These are phyloP conservation scores for Funneliformis mosseae DNA, from an alignment of 192 early-diverging fungal genomes.

Conservation along the genomic window DNA sequence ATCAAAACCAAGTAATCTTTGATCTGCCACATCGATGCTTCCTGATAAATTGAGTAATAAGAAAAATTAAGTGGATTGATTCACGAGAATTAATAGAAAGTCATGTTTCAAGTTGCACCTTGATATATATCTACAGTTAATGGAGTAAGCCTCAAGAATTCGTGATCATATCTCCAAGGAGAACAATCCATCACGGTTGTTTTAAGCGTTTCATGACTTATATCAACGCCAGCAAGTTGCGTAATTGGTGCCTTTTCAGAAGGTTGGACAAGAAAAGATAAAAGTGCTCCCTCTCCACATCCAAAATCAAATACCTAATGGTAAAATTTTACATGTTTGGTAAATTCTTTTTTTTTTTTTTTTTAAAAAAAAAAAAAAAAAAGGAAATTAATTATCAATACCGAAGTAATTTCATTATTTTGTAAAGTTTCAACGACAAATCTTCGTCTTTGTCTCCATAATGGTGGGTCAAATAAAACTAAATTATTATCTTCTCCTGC, in stretches of 20 bases:
- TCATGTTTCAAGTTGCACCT: slow-evolving; percentile 45
- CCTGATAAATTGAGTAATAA: slow-evolving; percentile 38
- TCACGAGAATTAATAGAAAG: slow-evolving; percentile 1
- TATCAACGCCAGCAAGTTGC: slow-evolving; percentile 72
- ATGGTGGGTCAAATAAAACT: slow-evolving; percentile 54
- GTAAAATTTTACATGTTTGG: background rate
- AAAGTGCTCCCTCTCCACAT: slow-evolving; percentile 81
- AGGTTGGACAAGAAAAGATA: slow-evolving; percentile 61
- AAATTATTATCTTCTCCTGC: background rate
- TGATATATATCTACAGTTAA: slow-evolving; percentile 67
- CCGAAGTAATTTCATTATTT: slow-evolving; percentile 52
- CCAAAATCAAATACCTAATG: slow-evolving; percentile 80
- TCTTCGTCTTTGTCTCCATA: slow-evolving; percentile 84
- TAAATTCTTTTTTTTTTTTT: background rate
- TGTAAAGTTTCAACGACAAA: slow-evolving; percentile 58
- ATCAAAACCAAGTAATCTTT: slow-evolving; percentile 60
- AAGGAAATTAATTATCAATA: slow-evolving; percentile 29
- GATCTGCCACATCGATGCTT: slow-evolving; percentile 54
- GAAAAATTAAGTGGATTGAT: background rate
- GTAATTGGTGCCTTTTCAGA: slow-evolving; percentile 57
- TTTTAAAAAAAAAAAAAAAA: background rate
- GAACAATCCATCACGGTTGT: slow-evolving; percentile 52
- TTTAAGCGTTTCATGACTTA: slow-evolving; percentile 50
- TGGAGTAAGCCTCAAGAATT: slow-evolving; percentile 59
- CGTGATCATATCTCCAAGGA: slow-evolving; percentile 63